A percentile compares a stretch with the other conserved stretches of the same genome.
These are phyloP conservation scores for Hemisphaericaspora xylanilytica DNA, from an alignment of 1,139 yeast species.

Conservation along the genomic window DNA sequence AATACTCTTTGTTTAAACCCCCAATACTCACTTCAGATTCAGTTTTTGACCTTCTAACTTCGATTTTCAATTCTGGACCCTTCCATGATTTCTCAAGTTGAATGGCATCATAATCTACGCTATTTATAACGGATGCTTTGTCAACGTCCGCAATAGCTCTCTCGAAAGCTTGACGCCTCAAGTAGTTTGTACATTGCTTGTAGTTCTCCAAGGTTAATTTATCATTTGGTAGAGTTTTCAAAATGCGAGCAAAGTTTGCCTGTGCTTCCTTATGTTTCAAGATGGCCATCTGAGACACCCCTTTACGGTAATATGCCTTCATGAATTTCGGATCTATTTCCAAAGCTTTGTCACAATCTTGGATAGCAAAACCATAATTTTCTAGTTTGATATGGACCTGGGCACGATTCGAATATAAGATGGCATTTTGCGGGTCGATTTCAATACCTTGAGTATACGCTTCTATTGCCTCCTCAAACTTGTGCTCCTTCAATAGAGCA, in stretches of 20 bases:
- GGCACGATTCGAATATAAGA: constrained; percentile 84
- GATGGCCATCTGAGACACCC: constrained; percentile 76
- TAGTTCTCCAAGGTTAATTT: constrained; percentile 61
- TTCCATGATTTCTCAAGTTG: constrained; percentile 58
- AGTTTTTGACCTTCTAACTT: constrained; percentile 20
- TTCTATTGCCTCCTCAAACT: constrained; percentile 65
- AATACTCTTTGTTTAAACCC: constrained; percentile 49
- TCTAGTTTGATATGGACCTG: constrained; percentile 86
- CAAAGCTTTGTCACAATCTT: constrained; percentile 73
- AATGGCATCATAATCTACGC: constrained; percentile 49
- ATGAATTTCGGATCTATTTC: constrained; percentile 62
- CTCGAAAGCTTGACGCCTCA: constrained; percentile 79
- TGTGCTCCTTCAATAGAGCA: constrained; percentile 58
- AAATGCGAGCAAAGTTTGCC: constrained; percentile 63
- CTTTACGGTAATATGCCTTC: constrained; percentile 82
- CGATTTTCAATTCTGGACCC: constrained; percentile 59
- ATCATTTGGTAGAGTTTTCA: constrained; percentile 67
- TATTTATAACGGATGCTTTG: constrained; percentile 35
- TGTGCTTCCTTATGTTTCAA: constrained; percentile 74
- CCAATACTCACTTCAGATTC: constrained; percentile 24
- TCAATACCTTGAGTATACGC: constrained; percentile 77
- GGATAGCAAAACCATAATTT: constrained; percentile 79
- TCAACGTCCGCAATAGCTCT: constrained; percentile 76
- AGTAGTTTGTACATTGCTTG: constrained; percentile 62
- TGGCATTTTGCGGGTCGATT: constrained; percentile 61